Evolutionary conservation across 139 green algal species (phyloP).

Genomic region (Tetraselmis chui): DNA sequence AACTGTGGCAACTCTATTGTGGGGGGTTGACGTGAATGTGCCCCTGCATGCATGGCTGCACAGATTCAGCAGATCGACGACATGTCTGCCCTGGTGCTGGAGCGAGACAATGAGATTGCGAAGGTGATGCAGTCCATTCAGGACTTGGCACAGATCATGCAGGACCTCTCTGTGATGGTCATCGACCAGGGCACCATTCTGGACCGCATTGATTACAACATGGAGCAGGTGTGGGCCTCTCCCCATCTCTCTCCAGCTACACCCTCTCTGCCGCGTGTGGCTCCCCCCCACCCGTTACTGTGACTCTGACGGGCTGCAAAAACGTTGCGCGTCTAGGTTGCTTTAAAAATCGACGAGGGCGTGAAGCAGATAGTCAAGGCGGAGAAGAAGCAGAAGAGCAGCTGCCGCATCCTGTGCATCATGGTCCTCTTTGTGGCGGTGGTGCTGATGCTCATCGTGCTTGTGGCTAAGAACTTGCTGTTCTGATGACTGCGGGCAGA

Average conservation of each 20-base stretch:
- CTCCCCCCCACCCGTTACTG: too few species aligned
- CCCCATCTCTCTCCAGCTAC: not conserved
- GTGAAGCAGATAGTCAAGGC: constrained; percentile 80
- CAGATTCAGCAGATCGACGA: constrained; percentile 23
- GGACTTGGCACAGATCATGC: constrained; percentile 92
- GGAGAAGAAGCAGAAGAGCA: constrained; percentile 82
- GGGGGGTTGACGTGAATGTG: too few species aligned
- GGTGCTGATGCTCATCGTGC: constrained; percentile 81
- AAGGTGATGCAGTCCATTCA: constrained; percentile 71
- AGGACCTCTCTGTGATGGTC: constrained; percentile 88
- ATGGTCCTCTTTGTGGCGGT: constrained; percentile 76
- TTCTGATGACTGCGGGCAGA: not conserved
- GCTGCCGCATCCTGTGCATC: constrained; percentile 80
- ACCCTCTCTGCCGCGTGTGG: not conserved
- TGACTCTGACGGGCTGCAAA: too few species aligned
- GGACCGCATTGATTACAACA: constrained; percentile 93
- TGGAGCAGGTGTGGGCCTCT: constrained; percentile 47
- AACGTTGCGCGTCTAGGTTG: constrained; percentile 20
- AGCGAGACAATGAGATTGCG: constrained; percentile 81
- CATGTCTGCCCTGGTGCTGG: constrained; percentile 43
- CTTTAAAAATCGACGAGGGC: constrained; percentile 72
- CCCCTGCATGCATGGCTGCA: too few species aligned
- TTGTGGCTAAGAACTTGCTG: constrained; percentile 35
- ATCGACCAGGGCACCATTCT: constrained; percentile 97
- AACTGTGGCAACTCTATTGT: too few species aligned